Evolutionary conservation across 2,329 filamentous ascomycete genomes (phyloP).

Genomic region (Pestalotiopsis sp.): DNA sequence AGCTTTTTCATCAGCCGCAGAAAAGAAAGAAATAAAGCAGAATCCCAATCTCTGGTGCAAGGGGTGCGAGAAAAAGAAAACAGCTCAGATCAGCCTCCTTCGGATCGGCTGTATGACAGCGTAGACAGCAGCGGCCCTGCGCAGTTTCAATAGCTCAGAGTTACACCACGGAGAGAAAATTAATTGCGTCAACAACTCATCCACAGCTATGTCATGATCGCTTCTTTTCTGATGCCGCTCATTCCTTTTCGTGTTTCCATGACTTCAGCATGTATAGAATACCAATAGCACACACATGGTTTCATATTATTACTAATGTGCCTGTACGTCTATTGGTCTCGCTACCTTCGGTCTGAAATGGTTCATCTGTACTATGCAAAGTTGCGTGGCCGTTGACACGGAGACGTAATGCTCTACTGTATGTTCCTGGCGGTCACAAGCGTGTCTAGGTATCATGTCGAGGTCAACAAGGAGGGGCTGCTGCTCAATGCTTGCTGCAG

Average conservation of each 20-base stretch:
- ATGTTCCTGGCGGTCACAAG: neutral
- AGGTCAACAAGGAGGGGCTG: slow-evolving; percentile 5
- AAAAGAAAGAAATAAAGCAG: neutral
- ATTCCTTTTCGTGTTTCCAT: neutral
- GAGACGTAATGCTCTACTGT: neutral
- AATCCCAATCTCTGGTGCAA: neutral
- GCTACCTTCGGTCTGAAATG: neutral
- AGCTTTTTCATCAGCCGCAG: neutral
- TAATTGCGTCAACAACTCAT: neutral
- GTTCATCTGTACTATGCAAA: neutral
- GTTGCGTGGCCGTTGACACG: neutral
- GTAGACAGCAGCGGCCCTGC: neutral
- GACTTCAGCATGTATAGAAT: neutral
- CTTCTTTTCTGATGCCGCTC: neutral
- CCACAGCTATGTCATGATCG: neutral
- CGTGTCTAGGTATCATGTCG: neutral
- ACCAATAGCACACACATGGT: neutral
- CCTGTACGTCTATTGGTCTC: neutral
- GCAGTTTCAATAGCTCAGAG: neutral
- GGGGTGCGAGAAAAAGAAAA: neutral
- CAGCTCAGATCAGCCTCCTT: neutral
- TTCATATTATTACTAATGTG: neutral
- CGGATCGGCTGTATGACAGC: neutral
- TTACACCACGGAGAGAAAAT: neutral
- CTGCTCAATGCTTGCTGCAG: neutral